These are phyloP conservation scores for Pyracantha coccinea DNA, from an alignment of 331 rosid species.

Conservation along the genomic window DNA sequence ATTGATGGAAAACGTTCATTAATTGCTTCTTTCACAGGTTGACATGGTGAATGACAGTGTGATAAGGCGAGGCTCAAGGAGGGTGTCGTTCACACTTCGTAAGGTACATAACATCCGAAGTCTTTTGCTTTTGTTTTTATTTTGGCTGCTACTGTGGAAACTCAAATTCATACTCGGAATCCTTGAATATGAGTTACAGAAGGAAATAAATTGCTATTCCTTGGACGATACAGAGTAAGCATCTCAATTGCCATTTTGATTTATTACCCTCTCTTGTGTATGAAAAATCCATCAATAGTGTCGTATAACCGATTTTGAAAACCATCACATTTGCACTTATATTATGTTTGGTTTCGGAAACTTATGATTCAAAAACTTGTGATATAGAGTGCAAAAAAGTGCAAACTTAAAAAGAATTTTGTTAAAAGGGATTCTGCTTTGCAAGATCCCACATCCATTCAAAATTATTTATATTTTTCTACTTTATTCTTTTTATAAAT, in stretches of 20 bases:
- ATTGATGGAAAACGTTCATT: conserved; percentile 1
- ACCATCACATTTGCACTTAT: background rate
- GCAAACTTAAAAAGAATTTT: background rate
- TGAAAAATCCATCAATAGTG: background rate
- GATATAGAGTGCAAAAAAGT: background rate
- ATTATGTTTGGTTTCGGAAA: background rate
- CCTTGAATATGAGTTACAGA: background rate
- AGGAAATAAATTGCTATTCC: background rate
- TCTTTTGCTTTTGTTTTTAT: background rate
- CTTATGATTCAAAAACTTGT: background rate
- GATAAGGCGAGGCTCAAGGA: conserved; percentile 69
- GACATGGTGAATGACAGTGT: conserved; percentile 54
- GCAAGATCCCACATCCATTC: no score
- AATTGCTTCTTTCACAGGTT: conserved; percentile 35
- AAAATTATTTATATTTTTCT: no score
- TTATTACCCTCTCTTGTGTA: background rate
- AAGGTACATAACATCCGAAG: conserved; percentile 41
- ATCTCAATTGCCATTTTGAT: background rate
- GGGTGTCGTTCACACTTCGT: conserved; percentile 83
- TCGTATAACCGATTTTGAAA: background rate
- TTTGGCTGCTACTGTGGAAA: background rate
- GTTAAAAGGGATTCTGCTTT: background rate
- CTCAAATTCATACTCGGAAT: background rate
- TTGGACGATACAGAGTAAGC: background rate
- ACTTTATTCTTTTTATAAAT: no score